Base-by-base conservation (phyloP, 345 rosid species). In the Eucalyptus cloeziana region DNA sequence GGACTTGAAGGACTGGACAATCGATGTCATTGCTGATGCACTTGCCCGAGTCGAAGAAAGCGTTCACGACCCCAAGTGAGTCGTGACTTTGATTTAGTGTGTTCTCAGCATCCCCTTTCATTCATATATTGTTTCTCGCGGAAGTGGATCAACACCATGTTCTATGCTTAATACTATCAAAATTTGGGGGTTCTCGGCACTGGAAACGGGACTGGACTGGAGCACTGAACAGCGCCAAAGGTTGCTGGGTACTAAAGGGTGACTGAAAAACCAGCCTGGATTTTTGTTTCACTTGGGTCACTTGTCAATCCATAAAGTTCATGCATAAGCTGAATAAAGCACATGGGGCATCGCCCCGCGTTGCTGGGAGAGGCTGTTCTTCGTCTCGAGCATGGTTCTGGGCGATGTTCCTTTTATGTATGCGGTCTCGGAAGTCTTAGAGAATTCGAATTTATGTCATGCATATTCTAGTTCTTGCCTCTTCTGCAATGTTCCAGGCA, bases 1-100 rank as follows among this genome's bases (percentile, higher is more conserved):
- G 85, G 99, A 96, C 92, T 85, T 95, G 91, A 96, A 94, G 93
- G 97, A 95, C 91, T 97, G 98, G 99, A 92, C 97, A 6, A 95
- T 94, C n/a, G 99, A 98, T 89, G 96, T 98, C 92, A 91, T 98
- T 58, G 93, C 98, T 25, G 93, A 95, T 91, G 99, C 95, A 25
- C 69, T 96, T 25, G 93, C 97, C 14, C 95, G 98, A 79, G 95
- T 91, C 2, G 98, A 97, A 95, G 98, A 96, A 92, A 93, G 90
- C 49, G 95, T 91, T 85, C 93, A 85, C 25, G 49, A 90, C 67
- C 91, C 94, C 45, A 90, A 89, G 86, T 92, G 90, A 90, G 90
- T 87, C 43, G 30, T 22, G 85, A 21, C 85, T 40, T 21, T 0
- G 85, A 24, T 76, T 37, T 76, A 40, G 27, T 40, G 85, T 5